These are phyloP conservation scores for Claviceps lovelessii DNA, from an alignment of 2,329 filamentous ascomycete genomes.

Conservation along the genomic window DNA sequence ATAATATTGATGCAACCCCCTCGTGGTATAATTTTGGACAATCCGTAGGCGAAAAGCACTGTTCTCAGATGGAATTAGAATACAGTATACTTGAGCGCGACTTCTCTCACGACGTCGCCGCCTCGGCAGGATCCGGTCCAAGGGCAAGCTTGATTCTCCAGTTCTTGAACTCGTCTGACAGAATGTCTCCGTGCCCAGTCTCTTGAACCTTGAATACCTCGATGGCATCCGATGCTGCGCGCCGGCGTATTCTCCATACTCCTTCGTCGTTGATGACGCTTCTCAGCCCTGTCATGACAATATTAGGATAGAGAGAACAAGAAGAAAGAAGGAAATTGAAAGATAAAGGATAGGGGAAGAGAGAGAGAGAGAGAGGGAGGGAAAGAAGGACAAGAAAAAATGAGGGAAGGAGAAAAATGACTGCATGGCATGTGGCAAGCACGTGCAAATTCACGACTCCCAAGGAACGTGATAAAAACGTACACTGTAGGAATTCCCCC, in stretches of 20 bases:
- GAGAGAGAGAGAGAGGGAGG: not conserved
- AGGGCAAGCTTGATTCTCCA: slow-evolving; percentile 50
- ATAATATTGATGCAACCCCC: too few species aligned
- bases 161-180: slow-evolving; percentile 63
- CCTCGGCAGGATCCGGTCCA: slow-evolving; percentile 9
- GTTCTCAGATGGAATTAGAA: not conserved
- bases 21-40: too few species aligned
- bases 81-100: too few species aligned
- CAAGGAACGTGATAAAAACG: slow-evolving; percentile 16
- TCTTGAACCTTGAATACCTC: slow-evolving; percentile 63
- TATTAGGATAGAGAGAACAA: not conserved
- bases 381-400: not conserved
- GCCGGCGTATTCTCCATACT: slow-evolving; percentile 66
- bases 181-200: slow-evolving; percentile 58
- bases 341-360: not conserved
- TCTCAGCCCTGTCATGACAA: slow-evolving; percentile 39
- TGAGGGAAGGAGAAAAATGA: not conserved
- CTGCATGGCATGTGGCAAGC: not conserved
- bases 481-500: slow-evolving; percentile 61
- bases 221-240: slow-evolving; percentile 47
- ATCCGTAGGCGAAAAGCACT: not conserved
- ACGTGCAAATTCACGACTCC: not conserved
- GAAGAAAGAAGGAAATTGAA: not conserved
- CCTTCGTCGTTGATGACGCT: slow-evolving; percentile 53
- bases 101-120: not conserved